A percentile compares a stretch with the other conserved stretches of the same genome.
Conservation (phyloP, 306 rosid species). For the Ziziphus jujuba region DNA sequence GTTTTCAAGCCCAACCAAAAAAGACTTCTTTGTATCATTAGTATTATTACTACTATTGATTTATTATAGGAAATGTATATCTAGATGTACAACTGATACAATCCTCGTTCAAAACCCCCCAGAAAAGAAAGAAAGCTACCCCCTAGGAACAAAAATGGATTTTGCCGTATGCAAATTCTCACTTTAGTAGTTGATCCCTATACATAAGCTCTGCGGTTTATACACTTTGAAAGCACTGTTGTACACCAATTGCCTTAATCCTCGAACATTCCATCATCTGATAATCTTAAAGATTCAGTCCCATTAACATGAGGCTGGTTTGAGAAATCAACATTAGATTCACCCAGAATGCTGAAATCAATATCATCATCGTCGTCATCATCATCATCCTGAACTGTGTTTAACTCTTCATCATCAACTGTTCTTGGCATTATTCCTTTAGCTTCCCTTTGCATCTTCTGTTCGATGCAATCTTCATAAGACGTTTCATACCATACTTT, state of each 20-base stretch:
- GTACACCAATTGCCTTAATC: conserved; percentile 25
- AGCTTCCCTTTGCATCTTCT: conserved; percentile 52
- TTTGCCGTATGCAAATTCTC: conserved; percentile 9
- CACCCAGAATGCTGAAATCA: conserved; percentile 61
- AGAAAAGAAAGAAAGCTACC: neutral
- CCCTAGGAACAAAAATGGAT: conserved; percentile 22
- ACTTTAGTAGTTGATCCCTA: neutral
- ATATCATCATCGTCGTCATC: conserved; percentile 47
- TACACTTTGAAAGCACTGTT: neutral
- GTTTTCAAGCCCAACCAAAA: too few relatives aligned
- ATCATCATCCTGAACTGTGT: conserved; percentile 23
- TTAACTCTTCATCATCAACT: conserved; percentile 20
- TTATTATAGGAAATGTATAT: too few relatives aligned
- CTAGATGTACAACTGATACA: too few relatives aligned
- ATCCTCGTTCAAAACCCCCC: too few relatives aligned
- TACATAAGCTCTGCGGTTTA: neutral
- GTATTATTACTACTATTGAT: too few relatives aligned
- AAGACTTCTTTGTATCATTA: too few relatives aligned
- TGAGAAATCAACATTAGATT: conserved; percentile 27
- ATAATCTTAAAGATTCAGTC: conserved; percentile 63
- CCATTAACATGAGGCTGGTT: conserved; percentile 83
- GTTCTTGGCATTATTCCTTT: conserved; percentile 30
- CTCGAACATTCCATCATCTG: conserved; percentile 75
- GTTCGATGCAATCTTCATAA: conserved; percentile 68
- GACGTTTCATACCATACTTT: conserved; percentile 71